Base-by-base conservation (phyloP, 441 rosid species). In the Populus hybrid region DNA sequence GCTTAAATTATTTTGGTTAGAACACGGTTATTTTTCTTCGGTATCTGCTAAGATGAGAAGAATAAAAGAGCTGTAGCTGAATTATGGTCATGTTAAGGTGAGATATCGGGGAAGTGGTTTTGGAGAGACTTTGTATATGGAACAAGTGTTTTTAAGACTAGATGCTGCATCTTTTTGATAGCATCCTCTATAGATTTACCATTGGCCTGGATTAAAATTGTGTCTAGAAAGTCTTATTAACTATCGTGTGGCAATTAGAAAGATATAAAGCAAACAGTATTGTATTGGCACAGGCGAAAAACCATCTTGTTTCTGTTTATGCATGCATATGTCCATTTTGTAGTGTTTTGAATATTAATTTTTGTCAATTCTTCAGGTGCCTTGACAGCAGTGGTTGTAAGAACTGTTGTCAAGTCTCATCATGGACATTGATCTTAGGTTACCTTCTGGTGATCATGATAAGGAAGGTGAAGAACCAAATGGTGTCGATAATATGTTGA, bases 391-490 rank as follows among this genome's bases (percentile, higher is more conserved):
- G 67, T 53, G 36, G 38, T 75, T 71, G 46, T 42, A 74, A 14
- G 34, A 74, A 42, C 59, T 67, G 18, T 72, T 30, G 40, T 57
- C 28, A 46, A 50, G 11, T 35, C 70, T 79, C 34, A 65, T 72
- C 78, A 93, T 93, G 97, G 94, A 91, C 79, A 91, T 94, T 75
- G 93, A 94, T 87, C 95, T 94, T 46, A 79, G 94, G 84, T 81
- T 94, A 79, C 98, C 95, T 78, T 94, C 97, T 67, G 98, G 94
- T 73, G 98, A 90, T 71, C 89, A 86, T 53, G 89, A 87, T 34
- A 93, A 88, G 78, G 92, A 86, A 69, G 89, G 79, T 80, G 91
- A 79, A 63, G 89, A 84, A 40, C 82, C 86, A 8, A 85, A 87
- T 57, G 91, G 88, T 77, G 80, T 87, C 63, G 91, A 87, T 73